Evolutionary conservation across 139 green algal genomes (phyloP), one percentile per base, ranked within the genome.

Genomic region (Asterochloris sp.): DNA sequence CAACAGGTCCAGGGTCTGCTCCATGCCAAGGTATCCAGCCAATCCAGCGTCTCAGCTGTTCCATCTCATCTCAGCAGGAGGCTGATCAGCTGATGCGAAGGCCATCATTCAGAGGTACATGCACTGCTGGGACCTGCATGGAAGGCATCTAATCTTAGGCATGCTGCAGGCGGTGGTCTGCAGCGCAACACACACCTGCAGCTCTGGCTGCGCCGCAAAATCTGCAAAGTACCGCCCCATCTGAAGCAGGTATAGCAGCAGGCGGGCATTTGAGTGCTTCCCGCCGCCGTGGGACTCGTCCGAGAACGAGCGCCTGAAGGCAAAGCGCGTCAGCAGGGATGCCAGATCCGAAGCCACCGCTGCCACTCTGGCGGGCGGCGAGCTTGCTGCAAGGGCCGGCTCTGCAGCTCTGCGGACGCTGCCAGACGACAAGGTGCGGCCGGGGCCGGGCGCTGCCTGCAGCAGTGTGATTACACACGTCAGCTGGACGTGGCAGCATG

Each of bases 191-290:
- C 64, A 60, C 15, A 76, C 81, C 73, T 76, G 63, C 19, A 80
- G 62, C 15, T 85, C 81, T 54, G 26, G 28, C 11, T 62, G 27
- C 17, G 47, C 68, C 27, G 61, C 80, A 60, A 54, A 75, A 64
- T 67, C 66, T 15, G 82, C 82, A 62, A 87, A 83, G 47, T 87
- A 84, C 0, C 29, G 74, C 10, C 82, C 87, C 61, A 93, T 80
- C 62, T 89, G 86, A 27, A 94, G 47, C 75, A 92, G 62, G 68
- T 85, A 86, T 15, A 85, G 86, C 79, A 94, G 76, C 74, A 94
- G 76, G n/a, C 76, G 75, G 21, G 82, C 83, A 82, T 94, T 94
- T 67, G 82, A 89, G 62, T 89, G 83, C 23, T 68, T 66, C 12
- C 90, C 89, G 14, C 91, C 91, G 24, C 91, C 91, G 13, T 89